Base-by-base conservation (phyloP, 2,329 filamentous ascomycete genomes). In the Clarireedia sp. region DNA sequence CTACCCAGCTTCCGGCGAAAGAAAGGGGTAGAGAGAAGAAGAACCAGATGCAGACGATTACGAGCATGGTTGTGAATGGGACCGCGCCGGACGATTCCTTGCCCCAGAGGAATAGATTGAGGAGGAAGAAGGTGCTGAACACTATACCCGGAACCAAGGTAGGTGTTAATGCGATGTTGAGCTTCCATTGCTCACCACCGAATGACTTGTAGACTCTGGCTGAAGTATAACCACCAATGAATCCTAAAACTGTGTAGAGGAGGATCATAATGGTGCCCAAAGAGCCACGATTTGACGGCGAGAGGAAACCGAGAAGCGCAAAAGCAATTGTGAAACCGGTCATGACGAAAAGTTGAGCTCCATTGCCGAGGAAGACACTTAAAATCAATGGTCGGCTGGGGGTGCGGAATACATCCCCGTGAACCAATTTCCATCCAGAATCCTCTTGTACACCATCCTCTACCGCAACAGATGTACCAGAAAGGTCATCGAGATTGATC, bases 381-480 rank as follows among this genome's bases (percentile, higher is more conserved):
- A 99, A 79, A 14, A 96, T 76, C 26, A 99, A 78, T 1, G 91
- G 88, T 58, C 88, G 85, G 61, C 85, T 82, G 3, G 94, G 94
- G 10, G 86, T 85, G 55, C 94, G 87, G 79, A 99, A 99, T 33
- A 97, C 92, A 70, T 99, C 94, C 53, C 94, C 94, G 66, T 99
- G 94, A 0, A 99, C 91, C 48, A 99, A 75, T 73, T 99, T 99
- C 94, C 94, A 99, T 59, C 94, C 94, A 9, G 91, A 96, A 71
- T 99, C 94, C 68, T 99, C 94, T 70, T 96, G 91, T 0, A 97
- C 89, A 36, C 91, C 92, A 66, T 97, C 92, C 63, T 96, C 92
- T 5, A 90, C 77, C 7, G 78, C 85, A 9, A 79, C 85, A 40
- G 83, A 87, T 2, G 85, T 89, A 41, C 88, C 89, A 41, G 87